A percentile compares a stretch with the other conserved stretches of the same genome.
These are phyloP conservation scores for Mycena alexandri DNA, from an alignment of 768 basidiomycete species.

Conservation along the genomic window DNA sequence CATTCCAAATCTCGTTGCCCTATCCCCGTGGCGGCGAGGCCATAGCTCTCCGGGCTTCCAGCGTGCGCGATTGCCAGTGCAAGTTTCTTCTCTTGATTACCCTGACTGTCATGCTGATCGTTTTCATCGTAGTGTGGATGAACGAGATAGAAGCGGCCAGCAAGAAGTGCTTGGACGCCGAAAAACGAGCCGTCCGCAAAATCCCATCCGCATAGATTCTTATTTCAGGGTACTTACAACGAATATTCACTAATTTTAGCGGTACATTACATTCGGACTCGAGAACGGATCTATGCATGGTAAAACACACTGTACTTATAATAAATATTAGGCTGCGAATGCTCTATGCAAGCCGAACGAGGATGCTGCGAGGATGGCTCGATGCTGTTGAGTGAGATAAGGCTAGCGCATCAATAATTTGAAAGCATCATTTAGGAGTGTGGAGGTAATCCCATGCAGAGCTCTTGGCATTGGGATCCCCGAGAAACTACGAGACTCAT, in stretches of 20 bases:
- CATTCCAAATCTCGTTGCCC: slow-evolving; percentile 74
- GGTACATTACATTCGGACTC: slow-evolving; percentile 12
- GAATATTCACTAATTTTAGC: slow-evolving; percentile 15
- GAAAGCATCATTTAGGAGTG: too few relatives aligned
- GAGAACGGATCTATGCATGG: neutral
- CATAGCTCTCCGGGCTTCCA: slow-evolving; percentile 69
- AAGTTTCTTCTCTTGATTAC: slow-evolving; percentile 29
- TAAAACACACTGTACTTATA: neutral
- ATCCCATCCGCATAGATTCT: slow-evolving; percentile 26
- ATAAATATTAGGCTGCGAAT: too few relatives aligned
- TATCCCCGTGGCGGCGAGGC: slow-evolving; percentile 83
- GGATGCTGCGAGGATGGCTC: too few relatives aligned
- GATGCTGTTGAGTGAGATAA: too few relatives aligned
- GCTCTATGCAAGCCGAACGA: too few relatives aligned
- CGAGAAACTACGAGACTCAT: too few relatives aligned
- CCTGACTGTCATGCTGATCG: slow-evolving; percentile 52
- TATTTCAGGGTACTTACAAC: neutral
- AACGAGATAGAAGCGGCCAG: slow-evolving; percentile 52
- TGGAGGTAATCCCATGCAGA: too few relatives aligned
- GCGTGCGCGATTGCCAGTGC: slow-evolving; percentile 69
- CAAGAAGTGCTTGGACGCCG: slow-evolving; percentile 52
- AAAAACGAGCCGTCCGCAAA: slow-evolving; percentile 47
- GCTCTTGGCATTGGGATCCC: too few relatives aligned
- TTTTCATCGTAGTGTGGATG: slow-evolving; percentile 46
- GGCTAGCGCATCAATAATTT: too few relatives aligned